These are phyloP conservation scores for Pleurozium schreberi DNA, from an alignment of 225 moss, liverwort and hornwort genomes.

Conservation along the genomic window DNA sequence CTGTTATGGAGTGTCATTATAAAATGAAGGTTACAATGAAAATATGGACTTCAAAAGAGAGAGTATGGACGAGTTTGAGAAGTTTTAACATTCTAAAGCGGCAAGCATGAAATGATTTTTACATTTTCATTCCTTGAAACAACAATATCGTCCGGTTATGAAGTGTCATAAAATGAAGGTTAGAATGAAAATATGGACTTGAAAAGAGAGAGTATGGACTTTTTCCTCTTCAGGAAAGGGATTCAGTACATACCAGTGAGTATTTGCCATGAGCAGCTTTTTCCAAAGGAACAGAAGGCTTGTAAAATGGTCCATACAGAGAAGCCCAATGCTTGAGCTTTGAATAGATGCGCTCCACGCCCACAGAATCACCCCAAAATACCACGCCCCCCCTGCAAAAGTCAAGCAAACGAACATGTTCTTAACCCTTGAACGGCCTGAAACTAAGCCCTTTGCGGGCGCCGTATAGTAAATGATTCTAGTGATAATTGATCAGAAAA, in stretches of 20 bases:
- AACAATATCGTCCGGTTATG: background rate
- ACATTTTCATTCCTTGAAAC: background rate
- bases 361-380: constrained; percentile 75
- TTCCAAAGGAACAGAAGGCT: constrained; percentile 55
- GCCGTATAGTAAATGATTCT: no score
- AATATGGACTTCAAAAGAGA: background rate
- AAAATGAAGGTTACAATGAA: background rate
- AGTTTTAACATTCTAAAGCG: background rate
- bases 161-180: background rate
- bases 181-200: background rate
- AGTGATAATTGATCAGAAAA: no score
- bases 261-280: constrained; percentile 38
- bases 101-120: background rate
- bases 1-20: background rate
- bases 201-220: background rate
- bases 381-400: constrained; percentile 67
- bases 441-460: no score
- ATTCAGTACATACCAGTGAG: constrained; percentile 28
- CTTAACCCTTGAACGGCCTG: no score
- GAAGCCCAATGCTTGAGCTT: constrained; percentile 57
- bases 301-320: constrained; percentile 41
- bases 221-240: background rate
- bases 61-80: background rate
- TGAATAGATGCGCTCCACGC: constrained; percentile 39
- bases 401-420: background rate